A percentile compares a stretch with the other conserved stretches of the same genome.
Conservation (phyloP, 331 rosid species). For the Malus hybrid region DNA sequence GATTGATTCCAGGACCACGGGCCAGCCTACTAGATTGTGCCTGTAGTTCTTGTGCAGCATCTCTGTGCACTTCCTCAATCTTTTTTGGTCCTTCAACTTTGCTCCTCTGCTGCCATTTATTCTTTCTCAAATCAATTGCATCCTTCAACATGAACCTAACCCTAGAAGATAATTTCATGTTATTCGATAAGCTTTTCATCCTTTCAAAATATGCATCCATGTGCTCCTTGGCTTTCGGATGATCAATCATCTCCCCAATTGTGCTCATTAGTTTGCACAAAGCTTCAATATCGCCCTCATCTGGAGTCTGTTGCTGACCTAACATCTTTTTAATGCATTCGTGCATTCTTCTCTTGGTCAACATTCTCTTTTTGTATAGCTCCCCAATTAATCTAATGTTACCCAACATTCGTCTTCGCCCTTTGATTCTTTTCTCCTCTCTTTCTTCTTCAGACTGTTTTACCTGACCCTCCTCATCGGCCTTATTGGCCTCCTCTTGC, state of each 20-base stretch:
- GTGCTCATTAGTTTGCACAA: constrained; percentile 95
- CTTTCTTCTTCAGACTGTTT: constrained; percentile 66
- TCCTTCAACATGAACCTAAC: constrained; percentile 91
- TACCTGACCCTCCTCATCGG: constrained; percentile 63
- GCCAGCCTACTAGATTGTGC: constrained; percentile 62
- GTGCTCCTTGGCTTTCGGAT: constrained; percentile 69
- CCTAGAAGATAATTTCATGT: constrained; percentile 77
- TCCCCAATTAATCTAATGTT: constrained; percentile 92
- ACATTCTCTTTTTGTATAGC: constrained; percentile 81
- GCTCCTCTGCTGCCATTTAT: constrained; percentile 87
- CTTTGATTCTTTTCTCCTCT: constrained; percentile 66
- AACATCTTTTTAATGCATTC: constrained; percentile 72
- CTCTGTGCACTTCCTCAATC: constrained; percentile 94
- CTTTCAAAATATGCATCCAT: constrained; percentile 80
- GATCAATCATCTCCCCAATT: constrained; percentile 93
- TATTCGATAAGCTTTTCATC: constrained; percentile 54
- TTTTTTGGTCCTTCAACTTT: constrained; percentile 89
- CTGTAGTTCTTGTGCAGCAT: constrained; percentile 87
- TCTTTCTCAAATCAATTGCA: constrained; percentile 74
- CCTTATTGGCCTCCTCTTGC: constrained; percentile 82
- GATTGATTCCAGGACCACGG: constrained; percentile 56
- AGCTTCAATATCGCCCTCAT: constrained; percentile 83
- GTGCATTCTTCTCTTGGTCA: constrained; percentile 92
- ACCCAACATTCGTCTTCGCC: constrained; percentile 85
- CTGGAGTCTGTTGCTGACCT: constrained; percentile 78